phyloP scores from a whole-genome alignment of 2,329 filamentous ascomycete genomes.

The Dothistroma septosporum region DNA sequence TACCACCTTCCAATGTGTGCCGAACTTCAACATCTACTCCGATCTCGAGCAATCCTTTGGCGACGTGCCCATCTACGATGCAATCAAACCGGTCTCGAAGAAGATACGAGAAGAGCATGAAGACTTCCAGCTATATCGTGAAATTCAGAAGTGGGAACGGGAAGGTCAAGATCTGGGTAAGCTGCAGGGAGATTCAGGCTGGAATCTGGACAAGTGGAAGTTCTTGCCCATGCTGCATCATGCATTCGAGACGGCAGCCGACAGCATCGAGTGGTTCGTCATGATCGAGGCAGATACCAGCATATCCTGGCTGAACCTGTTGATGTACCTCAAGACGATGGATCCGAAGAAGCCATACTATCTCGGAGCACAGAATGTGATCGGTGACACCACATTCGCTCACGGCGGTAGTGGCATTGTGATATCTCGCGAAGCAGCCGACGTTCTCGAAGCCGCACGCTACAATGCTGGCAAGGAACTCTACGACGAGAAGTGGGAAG shows the following conservation, averaged over 20 bases:
- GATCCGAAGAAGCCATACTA: constrained; percentile 46
- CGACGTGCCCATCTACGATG: constrained; percentile 38
- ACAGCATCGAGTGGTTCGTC: constrained; percentile 52
- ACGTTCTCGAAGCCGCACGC: constrained; percentile 37
- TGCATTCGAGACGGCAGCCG: constrained; percentile 45
- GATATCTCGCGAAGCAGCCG: constrained; percentile 42
- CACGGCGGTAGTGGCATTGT: constrained; percentile 45
- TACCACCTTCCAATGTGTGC: constrained; percentile 51
- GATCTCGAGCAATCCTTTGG: constrained; percentile 48
- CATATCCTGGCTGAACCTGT: constrained; percentile 43
- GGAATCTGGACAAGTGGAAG: constrained; percentile 56
- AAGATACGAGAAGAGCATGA: constrained; percentile 29
- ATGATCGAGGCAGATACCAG: constrained; percentile 57
- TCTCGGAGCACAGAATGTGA: constrained; percentile 44
- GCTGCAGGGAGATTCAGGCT: constrained; percentile 40
- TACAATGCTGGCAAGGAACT: constrained; percentile 37
- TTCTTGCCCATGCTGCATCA: constrained; percentile 54
- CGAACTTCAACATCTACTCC: constrained; percentile 46
- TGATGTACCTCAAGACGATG: constrained; percentile 49
- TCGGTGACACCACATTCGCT: constrained; percentile 39
- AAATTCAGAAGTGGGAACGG: constrained; percentile 30
- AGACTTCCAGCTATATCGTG: constrained; percentile 35
- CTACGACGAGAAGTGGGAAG: constrained; percentile 40
- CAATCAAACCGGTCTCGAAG: constrained; percentile 30
- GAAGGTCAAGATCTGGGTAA: constrained; percentile 33